These are phyloP conservation scores for Lenzites betulinus DNA, from an alignment of 768 basidiomycete species.

Conservation along the genomic window DNA sequence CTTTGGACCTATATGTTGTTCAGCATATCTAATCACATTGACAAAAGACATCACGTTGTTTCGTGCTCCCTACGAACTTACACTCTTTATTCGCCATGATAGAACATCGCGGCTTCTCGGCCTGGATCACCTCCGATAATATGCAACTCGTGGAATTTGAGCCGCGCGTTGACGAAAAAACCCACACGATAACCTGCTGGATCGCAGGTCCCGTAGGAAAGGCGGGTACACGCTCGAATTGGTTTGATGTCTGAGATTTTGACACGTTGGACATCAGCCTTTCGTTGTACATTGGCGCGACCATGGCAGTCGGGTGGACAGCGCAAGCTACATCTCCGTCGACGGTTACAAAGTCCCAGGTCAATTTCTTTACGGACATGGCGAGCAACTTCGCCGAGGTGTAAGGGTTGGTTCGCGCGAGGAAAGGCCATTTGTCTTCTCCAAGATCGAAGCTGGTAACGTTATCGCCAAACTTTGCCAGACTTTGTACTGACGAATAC, in stretches of 20 bases:
- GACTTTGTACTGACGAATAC: background rate
- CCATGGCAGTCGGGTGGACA: slow-evolving; percentile 51
- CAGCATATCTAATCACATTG: no score
- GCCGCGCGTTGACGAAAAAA: slow-evolving; percentile 46
- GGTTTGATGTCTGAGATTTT: background rate
- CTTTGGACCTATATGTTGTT: no score
- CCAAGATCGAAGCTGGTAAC: slow-evolving; percentile 44
- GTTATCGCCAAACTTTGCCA: background rate
- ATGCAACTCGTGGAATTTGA: slow-evolving; percentile 55
- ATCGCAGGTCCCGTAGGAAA: slow-evolving; percentile 62
- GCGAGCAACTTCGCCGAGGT: slow-evolving; percentile 54
- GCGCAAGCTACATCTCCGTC: slow-evolving; percentile 62
- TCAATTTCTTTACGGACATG: slow-evolving; percentile 58
- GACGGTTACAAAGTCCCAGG: slow-evolving; percentile 68
- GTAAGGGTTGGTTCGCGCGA: slow-evolving; percentile 50
- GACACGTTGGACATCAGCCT: slow-evolving; percentile 35
- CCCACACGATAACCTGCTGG: slow-evolving; percentile 62
- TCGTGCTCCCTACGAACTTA: background rate
- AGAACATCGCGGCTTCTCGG: slow-evolving; percentile 62
- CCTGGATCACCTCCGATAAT: slow-evolving; percentile 64
- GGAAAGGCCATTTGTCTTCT: slow-evolving; percentile 66
- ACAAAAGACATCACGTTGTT: background rate
- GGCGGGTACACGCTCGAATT: slow-evolving; percentile 34
- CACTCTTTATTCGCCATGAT: slow-evolving; percentile 30
- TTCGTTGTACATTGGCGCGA: slow-evolving; percentile 71